Base-by-base conservation (phyloP, 1,284 basidiomycete genomes). In the Ceratobasidium sp. region DNA sequence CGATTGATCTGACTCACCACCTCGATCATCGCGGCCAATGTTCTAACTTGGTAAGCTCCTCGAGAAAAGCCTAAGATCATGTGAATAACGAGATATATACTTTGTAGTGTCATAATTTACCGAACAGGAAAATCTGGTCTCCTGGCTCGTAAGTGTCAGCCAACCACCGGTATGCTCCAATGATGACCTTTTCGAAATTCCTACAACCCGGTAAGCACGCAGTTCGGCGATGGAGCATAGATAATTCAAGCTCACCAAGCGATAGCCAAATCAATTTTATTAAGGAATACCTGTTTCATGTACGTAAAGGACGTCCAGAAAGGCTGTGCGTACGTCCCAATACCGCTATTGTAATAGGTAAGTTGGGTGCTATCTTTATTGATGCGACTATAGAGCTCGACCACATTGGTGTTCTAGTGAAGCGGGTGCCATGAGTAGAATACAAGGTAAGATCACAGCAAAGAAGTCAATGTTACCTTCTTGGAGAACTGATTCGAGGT, bases 41-140 rank as follows among this genome's bases (percentile, higher is more conserved):
- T 81, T 3, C 86, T 83, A 13, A 83, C 86, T 81, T 87, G 86
- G 78, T 86, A 87, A 28, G 86, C 86, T 17, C 86, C 86, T 39
- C 86, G 82, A 63, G 86, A 87, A 77, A 87, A 87, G 10, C 87
- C 87, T 87, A 56, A 20, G 0, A 8, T 11, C 11, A 8, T 10
- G 3, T 45, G 42, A 3, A 45, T 45, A 45, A 45, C 35, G 8
- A 35, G 56, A 8, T 1, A 6, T 61, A 8, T 1, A 63, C 5
- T 1, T n/a, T 1, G 2, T 1, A 28, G 37, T 6, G 2, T 10
- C 64, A 4, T n/a, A n/a, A n/a, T n/a, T n/a, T 77, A 79, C 78
- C 78, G 61, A 79, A 77, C 2, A 79, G 65, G 53, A 58, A 77
- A 37, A 78, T 78, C n/a, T 74, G 42, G 51, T 78, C 78, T 2